phyloP scores from a whole-genome alignment of 306 rosid genomes.

The Fragaria ananassa region DNA sequence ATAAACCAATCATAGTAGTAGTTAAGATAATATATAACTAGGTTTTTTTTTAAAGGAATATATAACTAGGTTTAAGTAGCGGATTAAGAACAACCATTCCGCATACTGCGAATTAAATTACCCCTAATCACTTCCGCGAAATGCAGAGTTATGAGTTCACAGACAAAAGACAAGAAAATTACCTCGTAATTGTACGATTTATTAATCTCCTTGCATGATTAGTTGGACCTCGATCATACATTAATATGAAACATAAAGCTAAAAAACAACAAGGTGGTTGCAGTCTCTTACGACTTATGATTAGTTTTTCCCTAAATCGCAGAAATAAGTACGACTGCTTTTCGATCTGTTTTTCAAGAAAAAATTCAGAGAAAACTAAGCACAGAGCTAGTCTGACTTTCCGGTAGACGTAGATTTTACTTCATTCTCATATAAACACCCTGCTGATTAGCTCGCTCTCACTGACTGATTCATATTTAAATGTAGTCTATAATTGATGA shows the following conservation, averaged over 20 bases:
- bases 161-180: slow-evolving; percentile 2
- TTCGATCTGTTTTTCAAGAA: neutral
- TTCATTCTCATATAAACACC: neutral
- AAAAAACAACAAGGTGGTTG: neutral
- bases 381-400: neutral
- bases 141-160: neutral
- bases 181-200: neutral
- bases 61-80: too few species aligned
- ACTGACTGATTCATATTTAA: neutral
- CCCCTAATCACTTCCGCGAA: neutral
- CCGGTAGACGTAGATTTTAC: neutral
- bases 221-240: neutral
- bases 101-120: neutral
- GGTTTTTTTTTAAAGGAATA: too few species aligned
- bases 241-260: neutral
- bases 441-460: neutral
- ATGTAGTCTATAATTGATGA: neutral
- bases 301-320: neutral
- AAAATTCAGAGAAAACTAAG: neutral
- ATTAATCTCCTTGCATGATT: neutral
- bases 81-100: neutral
- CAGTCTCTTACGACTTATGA: neutral
- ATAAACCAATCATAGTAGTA: too few species aligned
- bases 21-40: too few species aligned
- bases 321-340: neutral